Conservation (phyloP, 2,329 filamentous ascomycete species). For the Stagonosporopsis tanaceti region DNA sequence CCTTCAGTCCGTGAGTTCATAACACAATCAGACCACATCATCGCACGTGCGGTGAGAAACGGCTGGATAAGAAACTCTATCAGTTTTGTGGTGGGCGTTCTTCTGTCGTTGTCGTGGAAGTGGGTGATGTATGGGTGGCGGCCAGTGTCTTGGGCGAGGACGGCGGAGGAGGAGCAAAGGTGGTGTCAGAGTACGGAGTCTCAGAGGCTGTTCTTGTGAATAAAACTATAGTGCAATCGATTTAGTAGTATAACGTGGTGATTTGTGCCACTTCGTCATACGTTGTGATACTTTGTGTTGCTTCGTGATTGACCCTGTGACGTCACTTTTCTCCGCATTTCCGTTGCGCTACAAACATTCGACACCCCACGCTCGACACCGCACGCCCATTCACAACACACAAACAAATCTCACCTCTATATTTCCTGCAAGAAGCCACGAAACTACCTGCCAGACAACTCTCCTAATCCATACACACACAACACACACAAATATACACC, state of each 20-base stretch:
- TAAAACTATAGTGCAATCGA: too few relatives aligned
- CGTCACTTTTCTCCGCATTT: slow-evolving; percentile 12
- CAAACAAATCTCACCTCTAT: not conserved
- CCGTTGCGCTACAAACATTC: not conserved
- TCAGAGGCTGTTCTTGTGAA: not conserved
- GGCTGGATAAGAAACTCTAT: not conserved
- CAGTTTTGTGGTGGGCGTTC: not conserved
- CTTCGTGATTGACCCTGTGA: slow-evolving; percentile 9
- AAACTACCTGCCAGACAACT: not conserved
- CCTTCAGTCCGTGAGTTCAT: not conserved
- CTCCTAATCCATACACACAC: not conserved
- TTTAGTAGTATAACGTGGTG: too few relatives aligned
- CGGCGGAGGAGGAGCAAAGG: not conserved
- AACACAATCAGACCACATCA: not conserved
- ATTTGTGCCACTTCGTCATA: too few relatives aligned
- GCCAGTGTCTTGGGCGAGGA: not conserved
- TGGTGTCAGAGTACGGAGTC: not conserved
- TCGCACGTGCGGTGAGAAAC: not conserved
- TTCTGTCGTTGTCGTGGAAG: not conserved
- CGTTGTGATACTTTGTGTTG: not conserved
- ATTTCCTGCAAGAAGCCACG: too few relatives aligned
- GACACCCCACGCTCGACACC: not conserved
- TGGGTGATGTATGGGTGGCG: not conserved
- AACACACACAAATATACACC: too few relatives aligned
- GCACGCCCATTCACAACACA: not conserved